Percentiles rank a stretch among this genome's conserved stretches.
These are phyloP conservation scores for Globisporangium nodosum DNA, from an alignment of 352 stramenopile species.

Conservation along the genomic window DNA sequence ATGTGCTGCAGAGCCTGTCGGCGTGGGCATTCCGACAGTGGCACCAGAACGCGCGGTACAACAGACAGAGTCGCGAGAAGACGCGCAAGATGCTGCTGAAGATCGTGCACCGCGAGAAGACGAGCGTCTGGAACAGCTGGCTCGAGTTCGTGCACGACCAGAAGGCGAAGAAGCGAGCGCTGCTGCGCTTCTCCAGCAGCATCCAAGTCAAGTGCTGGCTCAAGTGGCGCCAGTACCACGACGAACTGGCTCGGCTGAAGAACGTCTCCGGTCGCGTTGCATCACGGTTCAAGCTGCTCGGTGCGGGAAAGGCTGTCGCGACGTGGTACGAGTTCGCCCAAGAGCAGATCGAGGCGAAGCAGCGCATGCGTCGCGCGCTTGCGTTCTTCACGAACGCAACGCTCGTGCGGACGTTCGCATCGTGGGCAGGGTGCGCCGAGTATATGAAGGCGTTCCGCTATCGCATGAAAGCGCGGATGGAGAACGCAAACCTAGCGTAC, in stretches of 20 bases:
- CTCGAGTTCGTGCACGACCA: conserved; percentile 43
- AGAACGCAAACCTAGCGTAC: conserved; percentile 47
- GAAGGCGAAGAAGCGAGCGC: conserved; percentile 48
- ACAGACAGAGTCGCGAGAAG: conserved; percentile 39
- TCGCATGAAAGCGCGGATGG: conserved; percentile 36
- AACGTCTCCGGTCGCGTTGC: conserved; percentile 36
- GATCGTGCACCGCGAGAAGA: conserved; percentile 49
- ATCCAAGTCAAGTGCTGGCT: conserved; percentile 64
- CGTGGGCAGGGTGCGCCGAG: conserved; percentile 36
- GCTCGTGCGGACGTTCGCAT: conserved; percentile 48
- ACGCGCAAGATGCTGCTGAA: conserved; percentile 39
- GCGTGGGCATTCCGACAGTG: conserved; percentile 74
- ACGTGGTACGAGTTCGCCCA: conserved; percentile 67
- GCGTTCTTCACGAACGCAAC: conserved; percentile 59
- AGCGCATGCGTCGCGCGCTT: conserved; percentile 44
- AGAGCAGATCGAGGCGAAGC: conserved; percentile 39
- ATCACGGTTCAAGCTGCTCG: conserved; percentile 33
- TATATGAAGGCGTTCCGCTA: conserved; percentile 36
- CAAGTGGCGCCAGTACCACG: conserved; percentile 42
- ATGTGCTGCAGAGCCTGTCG: conserved; percentile 33
- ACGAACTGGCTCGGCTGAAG: conserved; percentile 30
- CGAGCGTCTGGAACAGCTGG: conserved; percentile 57
- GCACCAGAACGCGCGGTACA: conserved; percentile 30
- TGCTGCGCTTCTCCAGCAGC: conserved; percentile 53
- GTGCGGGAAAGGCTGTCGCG: conserved; percentile 34